Conservation (phyloP, 2,329 filamentous ascomycete species). For the Rhinocladiella mackenziei region DNA sequence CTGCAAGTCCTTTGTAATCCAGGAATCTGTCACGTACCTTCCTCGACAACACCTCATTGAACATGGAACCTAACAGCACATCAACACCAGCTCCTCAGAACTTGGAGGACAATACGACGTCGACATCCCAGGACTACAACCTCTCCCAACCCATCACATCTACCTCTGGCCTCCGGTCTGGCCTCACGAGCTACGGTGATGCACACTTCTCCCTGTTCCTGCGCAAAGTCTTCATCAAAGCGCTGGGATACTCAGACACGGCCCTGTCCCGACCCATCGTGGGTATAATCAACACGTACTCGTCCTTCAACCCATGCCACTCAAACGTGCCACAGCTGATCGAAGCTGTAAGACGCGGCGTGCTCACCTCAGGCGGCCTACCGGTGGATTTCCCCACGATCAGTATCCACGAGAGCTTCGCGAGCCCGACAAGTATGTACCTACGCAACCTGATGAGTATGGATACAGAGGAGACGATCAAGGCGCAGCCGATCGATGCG, state of each 20-base stretch:
- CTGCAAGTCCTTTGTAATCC: no score
- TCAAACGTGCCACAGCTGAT: slow-evolving; percentile 68
- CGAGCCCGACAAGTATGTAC: slow-evolving; percentile 70
- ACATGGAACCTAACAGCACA: slow-evolving; percentile 8
- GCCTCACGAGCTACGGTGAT: slow-evolving; percentile 66
- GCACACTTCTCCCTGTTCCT: slow-evolving; percentile 71
- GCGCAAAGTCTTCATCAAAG: slow-evolving; percentile 73
- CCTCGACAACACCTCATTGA: neutral
- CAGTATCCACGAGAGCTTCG: slow-evolving; percentile 65
- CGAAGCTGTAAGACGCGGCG: slow-evolving; percentile 65
- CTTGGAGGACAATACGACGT: neutral
- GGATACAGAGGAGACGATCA: slow-evolving; percentile 76
- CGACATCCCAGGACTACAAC: slow-evolving; percentile 50
- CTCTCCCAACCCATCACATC: slow-evolving; percentile 52
- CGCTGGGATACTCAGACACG: slow-evolving; percentile 68
- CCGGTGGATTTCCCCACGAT: slow-evolving; percentile 72
- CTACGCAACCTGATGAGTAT: slow-evolving; percentile 71
- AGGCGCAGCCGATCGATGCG: slow-evolving; percentile 66
- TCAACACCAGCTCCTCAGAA: neutral
- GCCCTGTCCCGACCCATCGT: slow-evolving; percentile 66
- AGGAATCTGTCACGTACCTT: neutral
- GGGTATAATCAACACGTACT: slow-evolving; percentile 71
- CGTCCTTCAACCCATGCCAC: slow-evolving; percentile 70
- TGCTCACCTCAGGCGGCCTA: slow-evolving; percentile 63
- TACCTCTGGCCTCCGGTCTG: slow-evolving; percentile 57